These are phyloP conservation scores for Aspergillus avenaceus DNA, from an alignment of 495 filamentous ascomycete genomes.

Conservation along the genomic window DNA sequence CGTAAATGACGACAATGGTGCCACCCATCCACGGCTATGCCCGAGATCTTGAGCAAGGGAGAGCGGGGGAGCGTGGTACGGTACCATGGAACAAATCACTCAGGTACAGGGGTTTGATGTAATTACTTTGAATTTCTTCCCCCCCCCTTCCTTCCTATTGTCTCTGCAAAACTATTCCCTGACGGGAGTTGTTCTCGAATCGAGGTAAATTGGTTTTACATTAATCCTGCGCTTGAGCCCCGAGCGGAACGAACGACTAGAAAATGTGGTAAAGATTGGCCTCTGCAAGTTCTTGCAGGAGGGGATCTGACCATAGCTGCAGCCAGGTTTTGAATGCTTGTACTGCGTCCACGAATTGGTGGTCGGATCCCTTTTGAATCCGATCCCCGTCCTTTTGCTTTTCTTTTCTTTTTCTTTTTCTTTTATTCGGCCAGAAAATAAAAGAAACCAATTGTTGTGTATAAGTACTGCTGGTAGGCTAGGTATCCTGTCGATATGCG, in stretches of 20 bases:
- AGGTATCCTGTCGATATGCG: constrained; percentile 15
- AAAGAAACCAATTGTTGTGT: too few relatives aligned
- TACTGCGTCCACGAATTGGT: constrained; percentile 10
- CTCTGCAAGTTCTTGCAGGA: constrained; percentile 5
- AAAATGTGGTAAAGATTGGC: neutral
- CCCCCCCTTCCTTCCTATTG: neutral
- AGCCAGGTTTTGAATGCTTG: constrained; percentile 12
- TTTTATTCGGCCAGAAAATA: too few relatives aligned
- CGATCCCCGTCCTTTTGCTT: constrained; percentile 10
- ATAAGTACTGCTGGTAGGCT: neutral
- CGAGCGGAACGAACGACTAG: neutral
- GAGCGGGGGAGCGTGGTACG: constrained; percentile 20
- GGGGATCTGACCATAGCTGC: constrained; percentile 17
- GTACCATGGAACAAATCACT: constrained; percentile 18
- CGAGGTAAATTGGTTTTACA: neutral
- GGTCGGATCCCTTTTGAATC: constrained; percentile 15
- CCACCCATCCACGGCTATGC: constrained; percentile 22
- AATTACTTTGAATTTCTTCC: neutral
- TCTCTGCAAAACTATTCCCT: too few relatives aligned
- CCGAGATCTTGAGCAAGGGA: constrained; percentile 27
- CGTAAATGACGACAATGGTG: constrained; percentile 16
- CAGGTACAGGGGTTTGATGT: constrained; percentile 9
- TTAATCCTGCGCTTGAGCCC: too few relatives aligned
- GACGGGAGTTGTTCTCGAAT: too few relatives aligned
- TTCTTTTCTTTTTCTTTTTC: neutral